These are phyloP conservation scores for Botrytis paeoniae DNA, from an alignment of 2,329 filamentous ascomycete genomes.

Conservation along the genomic window DNA sequence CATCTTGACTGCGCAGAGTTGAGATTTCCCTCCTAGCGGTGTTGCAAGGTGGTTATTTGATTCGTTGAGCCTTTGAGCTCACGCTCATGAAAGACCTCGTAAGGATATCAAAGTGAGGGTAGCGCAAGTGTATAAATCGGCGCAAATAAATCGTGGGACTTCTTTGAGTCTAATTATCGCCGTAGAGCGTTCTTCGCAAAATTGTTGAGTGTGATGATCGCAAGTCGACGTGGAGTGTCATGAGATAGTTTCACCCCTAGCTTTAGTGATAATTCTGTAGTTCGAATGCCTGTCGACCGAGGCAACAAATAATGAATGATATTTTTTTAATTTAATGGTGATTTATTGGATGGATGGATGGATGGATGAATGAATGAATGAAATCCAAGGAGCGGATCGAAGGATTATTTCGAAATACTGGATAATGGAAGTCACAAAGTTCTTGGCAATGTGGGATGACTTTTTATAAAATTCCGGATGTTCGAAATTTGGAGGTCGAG, in stretches of 20 bases:
- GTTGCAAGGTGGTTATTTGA: constrained; percentile 25
- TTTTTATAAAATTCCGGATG: not conserved
- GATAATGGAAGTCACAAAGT: constrained; percentile 13
- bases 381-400: not conserved
- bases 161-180: not conserved
- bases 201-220: constrained; percentile 24
- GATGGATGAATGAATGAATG: not conserved
- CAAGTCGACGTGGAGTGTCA: constrained; percentile 24
- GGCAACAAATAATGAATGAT: constrained; percentile 12
- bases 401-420: not conserved
- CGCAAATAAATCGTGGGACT: constrained; percentile 14
- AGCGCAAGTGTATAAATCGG: constrained; percentile 15
- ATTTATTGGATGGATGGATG: not conserved
- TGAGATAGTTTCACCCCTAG: constrained; percentile 30
- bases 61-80: constrained; percentile 28
- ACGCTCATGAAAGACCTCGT: not conserved
- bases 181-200: constrained; percentile 14
- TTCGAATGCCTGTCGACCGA: constrained; percentile 15
- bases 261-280: constrained; percentile 9
- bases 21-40: constrained; percentile 27
- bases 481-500: not conserved
- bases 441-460: constrained; percentile 14
- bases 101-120: constrained; percentile 3
- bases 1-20: constrained; percentile 36
- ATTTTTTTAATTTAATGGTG: not conserved